These are phyloP conservation scores for Tricholoma furcatifolium DNA, from an alignment of 768 basidiomycete genomes.

Conservation along the genomic window DNA sequence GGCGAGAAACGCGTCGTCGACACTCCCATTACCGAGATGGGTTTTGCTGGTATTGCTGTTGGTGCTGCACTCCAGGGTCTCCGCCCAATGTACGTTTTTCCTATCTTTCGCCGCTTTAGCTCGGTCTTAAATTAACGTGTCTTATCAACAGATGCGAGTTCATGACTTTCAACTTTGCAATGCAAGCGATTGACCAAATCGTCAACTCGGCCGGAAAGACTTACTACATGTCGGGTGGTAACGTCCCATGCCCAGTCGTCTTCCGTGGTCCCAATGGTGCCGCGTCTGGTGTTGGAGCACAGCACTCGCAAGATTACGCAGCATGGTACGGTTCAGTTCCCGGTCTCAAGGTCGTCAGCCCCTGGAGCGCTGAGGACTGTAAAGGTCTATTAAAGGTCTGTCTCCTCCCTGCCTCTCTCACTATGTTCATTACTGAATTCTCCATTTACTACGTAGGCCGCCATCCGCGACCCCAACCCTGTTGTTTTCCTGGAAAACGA, in stretches of 20 bases:
- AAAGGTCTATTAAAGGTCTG: slow-evolving; percentile 93
- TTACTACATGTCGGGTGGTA: slow-evolving; percentile 99
- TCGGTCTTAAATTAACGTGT: slow-evolving; percentile 13
- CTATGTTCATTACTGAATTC: neutral
- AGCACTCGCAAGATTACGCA: slow-evolving; percentile 97
- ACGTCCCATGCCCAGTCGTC: slow-evolving; percentile 96
- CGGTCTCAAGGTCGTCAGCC: slow-evolving; percentile 96
- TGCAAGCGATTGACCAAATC: slow-evolving; percentile 99
- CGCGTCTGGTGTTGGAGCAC: slow-evolving; percentile 93
- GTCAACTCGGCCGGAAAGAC: slow-evolving; percentile 99
- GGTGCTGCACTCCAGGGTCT: slow-evolving; percentile 94
- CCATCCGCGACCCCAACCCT: slow-evolving; percentile 97
- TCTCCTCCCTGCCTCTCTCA: neutral
- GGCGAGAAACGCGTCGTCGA: slow-evolving; percentile 98
- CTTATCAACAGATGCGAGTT: slow-evolving; percentile 80
- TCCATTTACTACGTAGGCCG: slow-evolving; percentile 51
- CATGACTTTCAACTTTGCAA: slow-evolving; percentile 99
- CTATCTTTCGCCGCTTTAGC: slow-evolving; percentile 1
- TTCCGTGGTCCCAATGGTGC: slow-evolving; percentile 99
- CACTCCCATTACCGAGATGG: slow-evolving; percentile 97
- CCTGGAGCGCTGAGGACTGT: slow-evolving; percentile 99
- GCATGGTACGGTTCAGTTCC: slow-evolving; percentile 94
- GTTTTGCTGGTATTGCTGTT: slow-evolving; percentile 95
- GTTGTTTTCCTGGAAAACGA: slow-evolving; percentile 99
- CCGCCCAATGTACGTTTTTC: slow-evolving; percentile 72